phyloP scores from a whole-genome alignment of 1,284 basidiomycete genomes.

The Ganoderma lucidum region DNA sequence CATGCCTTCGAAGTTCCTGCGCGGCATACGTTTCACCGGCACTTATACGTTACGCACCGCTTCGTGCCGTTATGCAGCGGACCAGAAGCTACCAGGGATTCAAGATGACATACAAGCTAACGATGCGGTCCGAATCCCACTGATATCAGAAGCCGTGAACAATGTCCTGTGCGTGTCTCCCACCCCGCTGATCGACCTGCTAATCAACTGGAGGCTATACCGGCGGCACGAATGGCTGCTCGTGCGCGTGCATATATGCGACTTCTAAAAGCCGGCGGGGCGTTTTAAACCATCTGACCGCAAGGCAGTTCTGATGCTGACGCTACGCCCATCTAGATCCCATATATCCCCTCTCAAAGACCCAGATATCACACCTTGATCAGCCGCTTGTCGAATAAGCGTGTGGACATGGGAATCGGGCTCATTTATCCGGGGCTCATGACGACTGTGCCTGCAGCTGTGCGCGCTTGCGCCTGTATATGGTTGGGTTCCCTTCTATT shows the following conservation, averaged over 20 bases:
- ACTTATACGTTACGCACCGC: conserved; percentile 2
- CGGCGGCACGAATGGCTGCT: conserved; percentile 20
- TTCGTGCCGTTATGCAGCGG: background rate
- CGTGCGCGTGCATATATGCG: conserved; percentile 5
- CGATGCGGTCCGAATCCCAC: background rate
- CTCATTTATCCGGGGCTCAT: conserved; percentile 27
- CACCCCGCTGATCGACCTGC: conserved; percentile 27
- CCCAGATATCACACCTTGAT: conserved; percentile 12
- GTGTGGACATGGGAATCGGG: conserved; percentile 23
- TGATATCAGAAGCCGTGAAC: conserved; percentile 4
- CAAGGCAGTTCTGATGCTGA: conserved; percentile 23
- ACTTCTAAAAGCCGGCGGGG: conserved; percentile 21
- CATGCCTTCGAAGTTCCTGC: background rate
- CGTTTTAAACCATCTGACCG: conserved; percentile 25
- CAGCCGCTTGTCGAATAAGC: conserved; percentile 19
- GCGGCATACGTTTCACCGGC: background rate
- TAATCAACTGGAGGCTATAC: conserved; percentile 29
- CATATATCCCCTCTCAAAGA: conserved; percentile 7
- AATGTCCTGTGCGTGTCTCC: conserved; percentile 20
- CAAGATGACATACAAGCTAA: background rate
- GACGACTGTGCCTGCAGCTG: conserved; percentile 16
- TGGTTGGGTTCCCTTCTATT: conserved; percentile 14
- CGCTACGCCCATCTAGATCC: conserved; percentile 25
- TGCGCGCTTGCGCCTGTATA: conserved; percentile 4
- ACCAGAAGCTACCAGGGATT: conserved; percentile 1